These are phyloP conservation scores for Physcia stellaris DNA, from an alignment of 495 filamentous ascomycete genomes.

Conservation along the genomic window DNA sequence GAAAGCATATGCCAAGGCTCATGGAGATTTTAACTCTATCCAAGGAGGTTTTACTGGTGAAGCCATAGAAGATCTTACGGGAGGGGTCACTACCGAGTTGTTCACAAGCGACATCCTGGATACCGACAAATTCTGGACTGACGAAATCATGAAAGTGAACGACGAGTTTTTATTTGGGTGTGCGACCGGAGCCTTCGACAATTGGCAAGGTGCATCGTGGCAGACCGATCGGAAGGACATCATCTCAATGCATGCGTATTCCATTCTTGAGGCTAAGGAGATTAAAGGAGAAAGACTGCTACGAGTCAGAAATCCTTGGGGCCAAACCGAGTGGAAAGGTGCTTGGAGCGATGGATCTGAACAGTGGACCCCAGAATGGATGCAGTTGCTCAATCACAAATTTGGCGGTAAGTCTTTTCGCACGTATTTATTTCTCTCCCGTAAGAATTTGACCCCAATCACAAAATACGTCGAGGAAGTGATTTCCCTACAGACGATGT, in stretches of 20 bases:
- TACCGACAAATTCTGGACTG: slow-evolving; percentile 76
- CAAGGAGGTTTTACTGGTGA: slow-evolving; percentile 81
- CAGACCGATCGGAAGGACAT: slow-evolving; percentile 51
- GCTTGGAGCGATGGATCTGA: slow-evolving; percentile 82
- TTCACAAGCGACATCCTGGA: slow-evolving; percentile 74
- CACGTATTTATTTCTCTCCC: neutral
- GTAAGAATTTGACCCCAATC: too few relatives aligned
- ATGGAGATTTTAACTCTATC: slow-evolving; percentile 74
- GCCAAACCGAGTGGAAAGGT: slow-evolving; percentile 67
- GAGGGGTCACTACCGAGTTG: slow-evolving; percentile 74
- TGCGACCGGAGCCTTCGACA: slow-evolving; percentile 49
- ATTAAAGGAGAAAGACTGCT: slow-evolving; percentile 61
- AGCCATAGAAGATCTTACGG: slow-evolving; percentile 85
- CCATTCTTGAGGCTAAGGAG: slow-evolving; percentile 70
- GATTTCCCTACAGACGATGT: too few relatives aligned
- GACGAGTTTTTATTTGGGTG: slow-evolving; percentile 82
- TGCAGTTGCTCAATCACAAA: slow-evolving; percentile 59
- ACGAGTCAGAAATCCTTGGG: slow-evolving; percentile 78
- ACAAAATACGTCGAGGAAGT: too few relatives aligned
- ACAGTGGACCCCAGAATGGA: slow-evolving; percentile 85
- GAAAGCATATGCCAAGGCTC: slow-evolving; percentile 93
- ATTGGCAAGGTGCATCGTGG: slow-evolving; percentile 36
- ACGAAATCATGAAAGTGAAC: slow-evolving; percentile 76
- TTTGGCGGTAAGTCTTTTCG: slow-evolving; percentile 54
- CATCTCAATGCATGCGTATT: slow-evolving; percentile 73